phyloP scores from a whole-genome alignment of 164 flowering plant genomes.

The Nymphaea colorata region DNA sequence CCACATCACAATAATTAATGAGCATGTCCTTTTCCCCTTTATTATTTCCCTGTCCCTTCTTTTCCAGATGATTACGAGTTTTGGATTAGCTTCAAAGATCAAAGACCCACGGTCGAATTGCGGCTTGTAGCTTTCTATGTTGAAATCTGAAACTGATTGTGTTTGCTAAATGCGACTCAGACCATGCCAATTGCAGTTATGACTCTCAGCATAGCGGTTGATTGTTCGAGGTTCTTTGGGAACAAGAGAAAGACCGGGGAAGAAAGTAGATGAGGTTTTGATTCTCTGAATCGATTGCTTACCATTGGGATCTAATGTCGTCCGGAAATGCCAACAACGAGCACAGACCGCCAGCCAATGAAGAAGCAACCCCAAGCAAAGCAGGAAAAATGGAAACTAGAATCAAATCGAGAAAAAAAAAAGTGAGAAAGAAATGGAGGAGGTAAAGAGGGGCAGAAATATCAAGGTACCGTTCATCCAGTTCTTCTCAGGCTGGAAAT shows the following conservation, averaged over 20 bases:
- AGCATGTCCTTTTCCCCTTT: background rate
- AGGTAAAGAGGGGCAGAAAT: background rate
- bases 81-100: too few relatives aligned
- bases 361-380: background rate
- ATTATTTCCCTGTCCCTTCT: background rate
- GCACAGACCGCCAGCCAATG: background rate
- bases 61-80: too few relatives aligned
- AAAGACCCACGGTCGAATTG: too few relatives aligned
- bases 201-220: too few relatives aligned
- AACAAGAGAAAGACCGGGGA: too few relatives aligned
- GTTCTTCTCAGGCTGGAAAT: slow-evolving; percentile 65
- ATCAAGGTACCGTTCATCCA: slow-evolving; percentile 71
- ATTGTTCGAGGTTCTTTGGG: too few relatives aligned
- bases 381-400: background rate
- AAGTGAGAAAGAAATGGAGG: background rate
- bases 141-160: too few relatives aligned
- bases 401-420: background rate
- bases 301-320: background rate
- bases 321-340: background rate
- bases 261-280: too few relatives aligned
- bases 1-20: background rate
- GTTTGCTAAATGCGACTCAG: too few relatives aligned
- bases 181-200: too few relatives aligned
- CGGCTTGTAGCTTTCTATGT: too few relatives aligned
- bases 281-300: background rate